Evolutionary conservation across 495 filamentous ascomycete genomes (phyloP).

Genomic region (Oidiodendron maius): DNA sequence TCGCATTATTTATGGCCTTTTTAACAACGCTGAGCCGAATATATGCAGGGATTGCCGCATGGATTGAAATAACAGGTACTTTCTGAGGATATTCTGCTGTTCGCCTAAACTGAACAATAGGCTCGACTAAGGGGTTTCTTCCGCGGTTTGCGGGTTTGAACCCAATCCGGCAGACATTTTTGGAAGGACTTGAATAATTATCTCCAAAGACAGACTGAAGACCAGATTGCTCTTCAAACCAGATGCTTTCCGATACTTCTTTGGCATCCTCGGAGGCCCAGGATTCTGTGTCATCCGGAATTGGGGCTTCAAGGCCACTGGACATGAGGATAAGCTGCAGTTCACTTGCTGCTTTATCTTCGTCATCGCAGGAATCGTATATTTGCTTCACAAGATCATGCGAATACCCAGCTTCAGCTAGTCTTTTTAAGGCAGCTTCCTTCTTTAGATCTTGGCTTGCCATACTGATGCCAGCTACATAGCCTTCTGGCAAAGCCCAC

Average conservation of each 20-base stretch:
- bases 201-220: constrained; percentile 76
- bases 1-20: constrained; percentile 63
- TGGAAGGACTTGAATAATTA: constrained; percentile 48
- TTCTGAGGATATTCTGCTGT: constrained; percentile 63
- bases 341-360: constrained; percentile 69
- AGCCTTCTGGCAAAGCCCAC: constrained; percentile 87
- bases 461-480: constrained; percentile 80
- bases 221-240: constrained; percentile 78
- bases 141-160: constrained; percentile 41
- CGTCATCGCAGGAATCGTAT: constrained; percentile 64
- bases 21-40: constrained; percentile 87
- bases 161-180: constrained; percentile 58
- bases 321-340: constrained; percentile 65
- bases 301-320: constrained; percentile 27
- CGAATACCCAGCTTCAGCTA: constrained; percentile 78
- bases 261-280: constrained; percentile 27
- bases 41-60: constrained; percentile 73
- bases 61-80: constrained; percentile 68
- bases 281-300: constrained; percentile 5
- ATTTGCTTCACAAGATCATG: constrained; percentile 72
- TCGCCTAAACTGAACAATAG: constrained; percentile 43
- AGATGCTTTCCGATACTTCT: constrained; percentile 49
- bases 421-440: constrained; percentile 75
- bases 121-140: constrained; percentile 29
- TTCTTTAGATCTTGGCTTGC: constrained; percentile 70